phyloP scores from a whole-genome alignment of 768 basidiomycete species.

The Albatrellus ellisii region DNA sequence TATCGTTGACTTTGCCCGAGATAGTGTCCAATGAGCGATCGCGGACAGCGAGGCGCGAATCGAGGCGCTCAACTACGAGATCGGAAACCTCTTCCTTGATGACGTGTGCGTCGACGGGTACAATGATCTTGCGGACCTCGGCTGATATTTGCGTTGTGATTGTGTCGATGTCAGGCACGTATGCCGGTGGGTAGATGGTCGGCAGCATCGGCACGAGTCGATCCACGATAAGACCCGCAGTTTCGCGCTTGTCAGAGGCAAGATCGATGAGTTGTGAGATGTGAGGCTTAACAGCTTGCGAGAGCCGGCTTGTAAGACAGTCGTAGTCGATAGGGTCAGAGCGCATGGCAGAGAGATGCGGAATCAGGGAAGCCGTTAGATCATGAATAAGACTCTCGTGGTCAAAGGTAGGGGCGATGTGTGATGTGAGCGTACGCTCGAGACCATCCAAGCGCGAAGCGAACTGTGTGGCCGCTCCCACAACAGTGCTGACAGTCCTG shows the following conservation, averaged over 20 bases:
- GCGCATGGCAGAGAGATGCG: conserved; percentile 46
- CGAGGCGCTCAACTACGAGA: conserved; percentile 74
- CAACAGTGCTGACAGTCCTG: conserved; percentile 44
- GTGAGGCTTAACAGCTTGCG: conserved; percentile 81
- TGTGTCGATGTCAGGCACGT: conserved; percentile 36
- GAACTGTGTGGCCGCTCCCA: conserved; percentile 42
- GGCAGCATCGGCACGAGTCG: conserved; percentile 56
- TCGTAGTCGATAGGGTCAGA: conserved; percentile 70
- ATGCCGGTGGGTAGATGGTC: conserved; percentile 19
- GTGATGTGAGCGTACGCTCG: conserved; percentile 23
- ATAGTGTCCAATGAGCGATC: conserved; percentile 56
- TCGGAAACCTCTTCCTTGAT: conserved; percentile 87
- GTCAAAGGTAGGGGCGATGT: conserved; percentile 25
- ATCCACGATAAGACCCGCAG: conserved; percentile 69
- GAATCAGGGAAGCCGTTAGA: conserved; percentile 41
- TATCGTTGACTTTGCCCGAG: conserved; percentile 40
- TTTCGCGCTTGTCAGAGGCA: conserved; percentile 81
- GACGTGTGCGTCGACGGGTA: conserved; percentile 70
- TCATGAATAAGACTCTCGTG: conserved; percentile 50
- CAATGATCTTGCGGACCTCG: conserved; percentile 60
- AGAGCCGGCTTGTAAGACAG: conserved; percentile 54
- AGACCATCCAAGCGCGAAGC: conserved; percentile 46
- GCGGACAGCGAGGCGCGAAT: conserved; percentile 66
- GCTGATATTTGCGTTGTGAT: conserved; percentile 46
- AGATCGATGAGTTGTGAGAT: conserved; percentile 83